A percentile compares a stretch with the other conserved stretches of the same genome.
These are phyloP conservation scores for Uronychia binucleata DNA, from an alignment of 73 alveolate genomes.

Conservation along the genomic window DNA sequence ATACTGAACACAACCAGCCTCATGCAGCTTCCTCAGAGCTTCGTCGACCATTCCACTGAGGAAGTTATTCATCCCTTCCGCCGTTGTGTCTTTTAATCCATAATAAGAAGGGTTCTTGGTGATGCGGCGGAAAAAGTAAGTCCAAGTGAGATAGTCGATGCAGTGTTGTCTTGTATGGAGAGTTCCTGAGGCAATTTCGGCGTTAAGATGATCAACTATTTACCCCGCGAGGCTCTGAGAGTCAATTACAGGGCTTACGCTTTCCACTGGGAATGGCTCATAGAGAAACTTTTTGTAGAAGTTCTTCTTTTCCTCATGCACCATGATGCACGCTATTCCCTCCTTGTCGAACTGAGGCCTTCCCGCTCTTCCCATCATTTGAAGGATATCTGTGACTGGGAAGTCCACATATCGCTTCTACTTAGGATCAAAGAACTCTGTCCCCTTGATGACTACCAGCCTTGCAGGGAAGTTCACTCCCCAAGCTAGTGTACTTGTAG, in stretches of 20 bases:
- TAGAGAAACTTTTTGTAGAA: slow-evolving; percentile 97
- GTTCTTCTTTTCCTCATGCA: slow-evolving; percentile 96
- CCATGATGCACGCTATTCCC: slow-evolving; percentile 95
- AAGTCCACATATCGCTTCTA: slow-evolving; percentile 97
- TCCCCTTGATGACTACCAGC: slow-evolving; percentile 98
- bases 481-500: slow-evolving; percentile 99
- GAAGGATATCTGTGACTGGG: slow-evolving; percentile 94
- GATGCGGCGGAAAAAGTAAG: slow-evolving; percentile 94
- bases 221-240: slow-evolving; percentile 77
- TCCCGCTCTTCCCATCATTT: slow-evolving; percentile 99
- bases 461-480: slow-evolving; percentile 99
- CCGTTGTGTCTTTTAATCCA: slow-evolving; percentile 64
- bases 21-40: slow-evolving; percentile 74
- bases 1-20: slow-evolving; percentile 83
- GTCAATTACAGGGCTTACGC: slow-evolving; percentile 26
- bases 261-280: slow-evolving; percentile 99
- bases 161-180: slow-evolving; percentile 74
- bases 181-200: slow-evolving; percentile 98
- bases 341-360: slow-evolving; percentile 97
- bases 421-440: slow-evolving; percentile 99
- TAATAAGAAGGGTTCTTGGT: slow-evolving; percentile 97
- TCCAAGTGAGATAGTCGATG: slow-evolving; percentile 90
- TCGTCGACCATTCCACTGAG: slow-evolving; percentile 64
- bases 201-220: slow-evolving; percentile 98
- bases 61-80: slow-evolving; percentile 63